phyloP scores from a whole-genome alignment of 305 asterid species.

The Caryopteris hybrid region DNA sequence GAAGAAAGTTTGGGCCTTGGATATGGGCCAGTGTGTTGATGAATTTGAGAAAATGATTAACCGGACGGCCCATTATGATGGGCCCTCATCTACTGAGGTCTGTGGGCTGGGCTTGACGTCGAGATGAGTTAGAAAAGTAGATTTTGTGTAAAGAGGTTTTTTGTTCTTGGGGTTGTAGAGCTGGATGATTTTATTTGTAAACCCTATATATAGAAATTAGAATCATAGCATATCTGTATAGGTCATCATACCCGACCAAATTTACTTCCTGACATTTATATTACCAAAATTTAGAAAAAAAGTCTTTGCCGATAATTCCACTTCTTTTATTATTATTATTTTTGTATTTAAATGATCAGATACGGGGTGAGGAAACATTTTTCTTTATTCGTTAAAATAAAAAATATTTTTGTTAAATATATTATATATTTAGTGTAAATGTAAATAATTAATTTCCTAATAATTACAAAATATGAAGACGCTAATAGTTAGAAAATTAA shows the following conservation, averaged over 20 bases:
- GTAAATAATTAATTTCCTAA: too few relatives aligned
- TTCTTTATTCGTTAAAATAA: too few relatives aligned
- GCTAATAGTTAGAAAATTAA: too few relatives aligned
- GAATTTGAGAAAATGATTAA: conserved; percentile 51
- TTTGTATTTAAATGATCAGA: too few relatives aligned
- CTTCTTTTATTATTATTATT: too few relatives aligned
- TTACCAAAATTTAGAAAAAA: background rate
- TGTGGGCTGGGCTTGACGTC: conserved; percentile 50
- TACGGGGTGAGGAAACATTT: too few relatives aligned
- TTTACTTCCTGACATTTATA: background rate
- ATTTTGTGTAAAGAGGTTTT: background rate
- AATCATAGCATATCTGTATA: conserved; percentile 2
- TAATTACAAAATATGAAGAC: too few relatives aligned
- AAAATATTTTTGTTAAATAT: too few relatives aligned
- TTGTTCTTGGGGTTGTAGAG: background rate
- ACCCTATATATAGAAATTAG: background rate
- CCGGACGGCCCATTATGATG: conserved; percentile 55
- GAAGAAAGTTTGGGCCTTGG: conserved; percentile 37
- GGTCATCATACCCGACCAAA: background rate
- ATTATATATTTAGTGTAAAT: too few relatives aligned
- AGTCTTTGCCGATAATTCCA: background rate
- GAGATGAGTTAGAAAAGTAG: background rate
- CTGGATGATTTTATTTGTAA: background rate
- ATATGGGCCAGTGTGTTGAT: conserved; percentile 43
- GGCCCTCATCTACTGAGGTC: conserved; percentile 50